Conservation (phyloP, 169 alveolate species). For the Fabrea salina region DNA sequence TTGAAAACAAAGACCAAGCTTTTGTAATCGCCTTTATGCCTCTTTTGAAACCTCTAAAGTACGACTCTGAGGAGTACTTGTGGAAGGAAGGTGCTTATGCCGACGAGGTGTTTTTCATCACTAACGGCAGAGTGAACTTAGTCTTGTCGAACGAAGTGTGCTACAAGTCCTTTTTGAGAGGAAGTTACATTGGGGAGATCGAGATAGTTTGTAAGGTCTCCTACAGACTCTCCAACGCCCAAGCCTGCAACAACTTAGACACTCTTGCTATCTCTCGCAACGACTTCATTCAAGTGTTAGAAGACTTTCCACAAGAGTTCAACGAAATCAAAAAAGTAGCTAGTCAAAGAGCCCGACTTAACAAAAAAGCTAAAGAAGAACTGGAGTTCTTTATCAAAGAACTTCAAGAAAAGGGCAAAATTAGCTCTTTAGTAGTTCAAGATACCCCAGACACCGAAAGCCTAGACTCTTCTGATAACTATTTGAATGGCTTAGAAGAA, state of each 20-base stretch:
- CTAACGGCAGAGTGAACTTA: conserved; percentile 28
- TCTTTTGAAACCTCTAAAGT: background rate
- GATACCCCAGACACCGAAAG: too few relatives aligned
- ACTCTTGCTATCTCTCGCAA: conserved; percentile 34
- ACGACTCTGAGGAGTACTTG: background rate
- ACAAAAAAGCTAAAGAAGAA: conserved; percentile 11
- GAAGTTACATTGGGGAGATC: conserved; percentile 57
- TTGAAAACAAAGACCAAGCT: conserved; percentile 10
- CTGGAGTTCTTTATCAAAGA: too few relatives aligned
- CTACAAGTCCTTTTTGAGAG: conserved; percentile 40
- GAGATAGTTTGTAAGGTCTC: conserved; percentile 42
- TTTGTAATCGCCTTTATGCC: conserved; percentile 12
- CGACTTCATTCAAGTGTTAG: conserved; percentile 45
- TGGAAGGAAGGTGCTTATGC: background rate
- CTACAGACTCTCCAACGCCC: conserved; percentile 30
- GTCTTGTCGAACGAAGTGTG: background rate
- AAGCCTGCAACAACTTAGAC: conserved; percentile 37
- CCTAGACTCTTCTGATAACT: too few relatives aligned
- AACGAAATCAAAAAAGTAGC: conserved; percentile 27
- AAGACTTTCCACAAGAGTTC: conserved; percentile 40
- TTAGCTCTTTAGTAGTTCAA: too few relatives aligned
- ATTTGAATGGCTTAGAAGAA: too few relatives aligned
- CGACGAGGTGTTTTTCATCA: background rate
- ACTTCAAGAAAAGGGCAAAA: too few relatives aligned
- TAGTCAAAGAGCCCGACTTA: background rate